phyloP scores from a whole-genome alignment of 331 rosid species.

The Quercus tomentella region DNA sequence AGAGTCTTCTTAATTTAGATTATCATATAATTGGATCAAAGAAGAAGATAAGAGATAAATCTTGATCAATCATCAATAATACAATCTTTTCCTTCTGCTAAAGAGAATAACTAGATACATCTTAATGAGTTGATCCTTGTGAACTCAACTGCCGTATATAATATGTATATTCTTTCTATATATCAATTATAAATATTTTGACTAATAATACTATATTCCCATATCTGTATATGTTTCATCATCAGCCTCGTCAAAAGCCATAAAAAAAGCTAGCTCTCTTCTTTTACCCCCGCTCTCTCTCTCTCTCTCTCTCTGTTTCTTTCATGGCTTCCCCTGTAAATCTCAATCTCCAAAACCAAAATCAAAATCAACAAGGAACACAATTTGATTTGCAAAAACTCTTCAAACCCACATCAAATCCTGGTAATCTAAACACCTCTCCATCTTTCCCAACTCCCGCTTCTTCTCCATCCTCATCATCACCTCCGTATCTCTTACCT shows the following conservation, averaged over 20 bases:
- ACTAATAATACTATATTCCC: not conserved
- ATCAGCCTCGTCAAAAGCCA: constrained; percentile 7
- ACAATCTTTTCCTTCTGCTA: too few relatives aligned
- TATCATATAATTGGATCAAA: not conserved
- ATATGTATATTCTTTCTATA: not conserved
- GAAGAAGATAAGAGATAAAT: not conserved
- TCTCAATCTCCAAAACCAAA: constrained; percentile 53
- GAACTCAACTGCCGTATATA: too few relatives aligned
- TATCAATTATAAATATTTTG: not conserved
- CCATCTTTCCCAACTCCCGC: constrained; percentile 70
- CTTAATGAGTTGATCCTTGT: not conserved
- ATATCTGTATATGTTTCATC: not conserved
- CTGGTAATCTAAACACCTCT: constrained; percentile 60
- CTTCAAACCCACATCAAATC: constrained; percentile 53
- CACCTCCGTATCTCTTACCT: constrained; percentile 50
- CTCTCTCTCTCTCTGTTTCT: not conserved
- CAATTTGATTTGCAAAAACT: constrained; percentile 63
- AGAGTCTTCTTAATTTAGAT: not conserved
- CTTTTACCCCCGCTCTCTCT: not conserved
- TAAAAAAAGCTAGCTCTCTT: not conserved
- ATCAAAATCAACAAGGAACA: constrained; percentile 34
- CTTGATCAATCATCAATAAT: not conserved
- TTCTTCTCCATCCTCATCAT: constrained; percentile 24
- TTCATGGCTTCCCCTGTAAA: constrained; percentile 82
- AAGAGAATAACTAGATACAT: not conserved